Conservation (phyloP, 1,284 basidiomycete genomes). For the Vanrija sp. region DNA sequence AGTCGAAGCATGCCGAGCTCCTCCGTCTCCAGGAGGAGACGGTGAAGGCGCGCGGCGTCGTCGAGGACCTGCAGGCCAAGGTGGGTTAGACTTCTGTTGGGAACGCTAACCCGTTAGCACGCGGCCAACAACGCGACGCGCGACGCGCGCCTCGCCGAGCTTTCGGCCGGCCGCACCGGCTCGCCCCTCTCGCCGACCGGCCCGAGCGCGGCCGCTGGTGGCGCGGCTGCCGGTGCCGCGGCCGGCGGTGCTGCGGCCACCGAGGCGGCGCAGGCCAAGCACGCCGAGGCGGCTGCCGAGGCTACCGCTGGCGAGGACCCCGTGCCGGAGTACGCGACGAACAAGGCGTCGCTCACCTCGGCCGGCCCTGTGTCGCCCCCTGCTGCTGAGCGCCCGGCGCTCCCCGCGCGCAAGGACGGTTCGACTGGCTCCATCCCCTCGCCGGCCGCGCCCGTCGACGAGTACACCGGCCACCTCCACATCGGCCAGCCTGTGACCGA, state of each 20-base stretch:
- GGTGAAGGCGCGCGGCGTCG: constrained; percentile 23
- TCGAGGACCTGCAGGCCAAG: constrained; percentile 23
- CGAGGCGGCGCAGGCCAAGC: not conserved
- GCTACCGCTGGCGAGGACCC: no score
- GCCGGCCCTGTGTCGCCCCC: no score
- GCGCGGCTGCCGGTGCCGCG: constrained; percentile 3
- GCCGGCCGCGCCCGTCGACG: no score
- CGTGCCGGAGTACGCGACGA: no score
- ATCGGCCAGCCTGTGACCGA: no score
- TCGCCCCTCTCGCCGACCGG: not conserved
- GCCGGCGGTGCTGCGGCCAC: not conserved
- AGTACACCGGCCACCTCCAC: no score
- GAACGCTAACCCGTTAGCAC: constrained; percentile 11
- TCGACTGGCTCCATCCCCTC: no score
- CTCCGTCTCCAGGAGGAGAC: constrained; percentile 21
- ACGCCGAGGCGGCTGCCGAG: no score
- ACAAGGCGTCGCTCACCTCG: no score
- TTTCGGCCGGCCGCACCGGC: constrained; percentile 1
- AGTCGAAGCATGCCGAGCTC: constrained; percentile 22
- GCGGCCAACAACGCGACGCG: constrained; percentile 17
- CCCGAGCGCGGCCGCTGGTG: constrained; percentile 1
- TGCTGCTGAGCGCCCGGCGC: no score
- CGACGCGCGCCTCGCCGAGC: constrained; percentile 17
- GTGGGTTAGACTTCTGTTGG: constrained; percentile 15
- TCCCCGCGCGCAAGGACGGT: no score